Evolutionary conservation across 2,329 filamentous ascomycete genomes (phyloP), one percentile per base, ranked within the genome.

Genomic region (Leptographium radiaticola): DNA sequence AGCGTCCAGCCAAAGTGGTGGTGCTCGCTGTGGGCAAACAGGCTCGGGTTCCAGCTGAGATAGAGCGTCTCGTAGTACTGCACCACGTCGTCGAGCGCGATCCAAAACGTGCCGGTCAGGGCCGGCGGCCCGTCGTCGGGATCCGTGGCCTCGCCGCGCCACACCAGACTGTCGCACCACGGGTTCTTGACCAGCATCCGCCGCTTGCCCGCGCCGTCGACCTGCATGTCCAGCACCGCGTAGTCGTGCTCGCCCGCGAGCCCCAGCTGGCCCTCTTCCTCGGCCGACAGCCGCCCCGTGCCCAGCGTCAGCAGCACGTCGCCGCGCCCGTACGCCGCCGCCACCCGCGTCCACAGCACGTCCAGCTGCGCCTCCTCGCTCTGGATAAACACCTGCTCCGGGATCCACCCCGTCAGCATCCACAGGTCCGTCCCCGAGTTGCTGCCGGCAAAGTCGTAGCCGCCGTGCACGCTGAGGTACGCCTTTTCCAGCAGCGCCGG

Each of bases 41-140:
- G 73, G 0, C 79, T 77, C 0, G 93, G 90, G 59, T 95, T 96
- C 93, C 93, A 98, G 68, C 97, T 98, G 53, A 98, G 75, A 67
- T 97, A 98, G 60, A 98, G 80, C 18, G 90, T 95, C 65, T 97
- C 89, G 59, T 96, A 98, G 64, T 95, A 84, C 62, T 95, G 89
- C 39, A 88, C 79, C 5, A 96, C 82, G 59, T 89, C 87, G 60
- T 95, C 87, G 33, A 93, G 81, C 30, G 84, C 82, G 70, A 97
- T 94, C 91, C 93, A 97, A 64, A 95, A 94, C 1, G 86, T 88
- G n/a, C 89, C 89, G 0, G 85, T 83, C 33, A 69, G 67, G 20
- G 68, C 62, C 20, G 47, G 10, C 12, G 53, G 13, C n/a, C 12
- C 4, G 39, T 33, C 10, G 53, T 45, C 34, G n/a, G n/a, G 34